A percentile compares a stretch with the other conserved stretches of the same genome.
These are phyloP conservation scores for Rhazya stricta DNA, from an alignment of 257 asterid genomes.

Conservation along the genomic window DNA sequence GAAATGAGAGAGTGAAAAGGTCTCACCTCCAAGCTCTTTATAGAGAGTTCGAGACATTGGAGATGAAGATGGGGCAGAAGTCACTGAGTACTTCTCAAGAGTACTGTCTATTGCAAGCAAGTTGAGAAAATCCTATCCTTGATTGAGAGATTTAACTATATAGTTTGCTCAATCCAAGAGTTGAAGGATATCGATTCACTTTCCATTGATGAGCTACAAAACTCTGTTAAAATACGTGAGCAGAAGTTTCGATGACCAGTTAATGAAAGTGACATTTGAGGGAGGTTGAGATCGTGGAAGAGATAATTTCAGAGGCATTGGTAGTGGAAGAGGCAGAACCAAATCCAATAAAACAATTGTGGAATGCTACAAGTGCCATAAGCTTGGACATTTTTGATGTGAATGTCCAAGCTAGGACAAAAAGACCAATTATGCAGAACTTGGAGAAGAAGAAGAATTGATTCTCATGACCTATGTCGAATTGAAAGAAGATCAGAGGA, in stretches of 20 bases:
- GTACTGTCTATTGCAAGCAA: not conserved
- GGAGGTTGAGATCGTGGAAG: not conserved
- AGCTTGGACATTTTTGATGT: not conserved
- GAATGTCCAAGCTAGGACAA: slow-evolving; percentile 1
- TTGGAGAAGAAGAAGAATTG: not conserved
- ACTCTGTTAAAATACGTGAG: not conserved
- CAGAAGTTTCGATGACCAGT: not conserved
- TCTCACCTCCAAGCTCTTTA: not conserved
- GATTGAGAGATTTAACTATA: not conserved
- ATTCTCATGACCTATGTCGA: not conserved
- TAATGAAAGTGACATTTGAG: not conserved
- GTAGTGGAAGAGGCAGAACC: not conserved
- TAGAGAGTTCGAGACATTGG: slow-evolving; percentile 2
- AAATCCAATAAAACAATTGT: not conserved
- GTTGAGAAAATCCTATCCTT: not conserved
- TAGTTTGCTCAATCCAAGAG: not conserved
- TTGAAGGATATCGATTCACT: not conserved
- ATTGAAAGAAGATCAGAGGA: not conserved
- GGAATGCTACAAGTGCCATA: not conserved
- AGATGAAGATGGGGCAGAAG: not conserved
- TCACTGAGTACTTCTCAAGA: not conserved
- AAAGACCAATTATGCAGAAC: not conserved
- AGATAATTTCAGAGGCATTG: not conserved
- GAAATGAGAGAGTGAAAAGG: slow-evolving; percentile 3
- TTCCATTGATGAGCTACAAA: slow-evolving; percentile 10